A percentile compares a stretch with the other conserved stretches of the same genome.
These are phyloP conservation scores for Thermochaetoides thermophila DNA, from an alignment of 495 filamentous ascomycete genomes.

Conservation along the genomic window DNA sequence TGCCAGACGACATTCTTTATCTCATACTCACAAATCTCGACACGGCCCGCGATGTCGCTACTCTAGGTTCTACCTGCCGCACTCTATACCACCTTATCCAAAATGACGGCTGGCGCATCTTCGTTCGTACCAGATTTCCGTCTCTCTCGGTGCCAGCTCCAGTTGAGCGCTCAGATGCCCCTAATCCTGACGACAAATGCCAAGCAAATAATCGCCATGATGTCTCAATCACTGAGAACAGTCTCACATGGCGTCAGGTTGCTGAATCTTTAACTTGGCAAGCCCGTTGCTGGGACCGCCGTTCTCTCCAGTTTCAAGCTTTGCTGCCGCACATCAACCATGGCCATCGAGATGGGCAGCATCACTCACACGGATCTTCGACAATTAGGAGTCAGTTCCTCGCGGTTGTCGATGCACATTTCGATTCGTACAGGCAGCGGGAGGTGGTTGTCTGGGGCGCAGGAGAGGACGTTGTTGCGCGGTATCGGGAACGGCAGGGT, in stretches of 20 bases:
- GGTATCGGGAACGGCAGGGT: constrained; percentile 15
- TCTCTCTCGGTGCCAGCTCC: constrained; percentile 15
- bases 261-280: constrained; percentile 27
- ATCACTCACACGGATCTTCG: no score
- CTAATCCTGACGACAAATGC: no score
- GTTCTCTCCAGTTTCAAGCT: constrained; percentile 19
- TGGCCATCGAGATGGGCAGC: no score
- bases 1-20: constrained; percentile 27
- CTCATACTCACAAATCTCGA: constrained; percentile 24
- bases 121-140: constrained; percentile 24
- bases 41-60: constrained; percentile 22
- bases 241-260: constrained; percentile 21
- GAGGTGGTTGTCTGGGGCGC: constrained; percentile 32
- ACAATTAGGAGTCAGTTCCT: constrained; percentile 14
- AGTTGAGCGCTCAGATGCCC: no score
- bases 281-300: constrained; percentile 29
- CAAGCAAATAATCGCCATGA: no score
- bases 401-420: constrained; percentile 25
- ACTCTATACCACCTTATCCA: constrained; percentile 16
- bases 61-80: constrained; percentile 18
- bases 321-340: constrained; percentile 3
- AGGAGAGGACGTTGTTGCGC: constrained; percentile 27
- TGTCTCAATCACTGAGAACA: no score
- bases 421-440: constrained; percentile 15
- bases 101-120: constrained; percentile 28